Evolutionary conservation across 176 grass and related monocot species (phyloP).

Genomic region (Cocos nucifera): DNA sequence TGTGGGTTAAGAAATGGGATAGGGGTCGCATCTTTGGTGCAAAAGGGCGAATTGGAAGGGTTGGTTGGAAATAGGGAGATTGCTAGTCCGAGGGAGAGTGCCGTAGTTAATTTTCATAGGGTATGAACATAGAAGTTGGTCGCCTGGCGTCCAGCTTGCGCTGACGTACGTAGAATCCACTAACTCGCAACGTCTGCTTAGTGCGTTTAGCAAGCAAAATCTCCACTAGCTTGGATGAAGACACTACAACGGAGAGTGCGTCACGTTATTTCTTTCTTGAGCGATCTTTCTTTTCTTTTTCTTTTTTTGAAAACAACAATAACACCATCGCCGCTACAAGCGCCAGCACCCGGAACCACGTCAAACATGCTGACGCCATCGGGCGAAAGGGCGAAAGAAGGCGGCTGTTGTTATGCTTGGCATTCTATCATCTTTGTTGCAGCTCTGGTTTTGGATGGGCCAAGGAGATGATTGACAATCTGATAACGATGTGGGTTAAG

Average conservation of each 20-base stretch:
- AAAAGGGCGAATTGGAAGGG: background rate
- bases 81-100: no score
- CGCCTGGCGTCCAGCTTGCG: no score
- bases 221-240: no score
- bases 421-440: conserved; percentile 10
- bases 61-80: no score
- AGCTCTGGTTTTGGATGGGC: background rate
- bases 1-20: conserved; percentile 61
- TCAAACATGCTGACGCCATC: conserved; percentile 43
- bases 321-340: conserved; percentile 34
- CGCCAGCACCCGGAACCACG: conserved; percentile 66
- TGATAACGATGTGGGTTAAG: conserved; percentile 31
- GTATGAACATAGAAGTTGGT: no score
- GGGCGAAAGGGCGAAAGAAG: conserved; percentile 16
- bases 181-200: no score
- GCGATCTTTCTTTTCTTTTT: no score
- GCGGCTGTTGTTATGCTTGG: background rate
- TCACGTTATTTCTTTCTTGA: no score
- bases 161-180: no score
- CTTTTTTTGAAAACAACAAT: conserved; percentile 13
- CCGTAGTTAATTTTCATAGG: no score
- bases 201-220: no score
- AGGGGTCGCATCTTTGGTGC: conserved; percentile 16
- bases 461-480: background rate
- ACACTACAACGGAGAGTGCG: no score